Evolutionary conservation across 352 stramenopile genomes (phyloP), one percentile per base, ranked within the genome.

Genomic region (Phytopythium oedochilum): DNA sequence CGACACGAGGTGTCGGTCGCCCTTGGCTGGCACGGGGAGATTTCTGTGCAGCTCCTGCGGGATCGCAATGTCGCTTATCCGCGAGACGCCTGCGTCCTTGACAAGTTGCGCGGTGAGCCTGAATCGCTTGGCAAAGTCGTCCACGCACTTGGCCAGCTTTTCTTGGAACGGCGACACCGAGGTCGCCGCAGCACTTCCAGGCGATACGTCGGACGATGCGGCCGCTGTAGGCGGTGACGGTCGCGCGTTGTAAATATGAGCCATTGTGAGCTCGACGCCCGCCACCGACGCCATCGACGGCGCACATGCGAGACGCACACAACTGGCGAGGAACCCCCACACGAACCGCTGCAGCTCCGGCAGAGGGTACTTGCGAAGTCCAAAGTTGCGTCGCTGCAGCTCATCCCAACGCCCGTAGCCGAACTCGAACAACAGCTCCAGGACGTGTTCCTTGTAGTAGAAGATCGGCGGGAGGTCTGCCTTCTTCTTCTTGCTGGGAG

Each of bases 351-450:
- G 60, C 10, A 96, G 25, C 34, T 83, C 68, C 12, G 46, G 25
- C 18, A 73, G 35, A 8, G 75, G 48, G 57, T 92, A 92, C 18
- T 46, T 54, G 28, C 59, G 44, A 36, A 96, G 60, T 2, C 47
- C 29, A 0, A 51, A 39, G 25, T 52, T 63, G 43, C 53, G 49
- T 2, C 60, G 66, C 32, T 70, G 62, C 42, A 96, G 89, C 12
- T 88, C 75, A 23, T 83, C 61, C 87, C 87, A 97, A 22, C 87
- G 79, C 3, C 86, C 87, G 52, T 95, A 97, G 40, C 89, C 89
- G 54, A 79, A 93, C 5, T 52, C 67, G 20, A 69, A 60, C 6
- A 97, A 55, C 44, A 79, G 22, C 7, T 91, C 75, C 12, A 46
- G 47, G 28, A 92, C 67, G 11, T 50, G 59, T 5, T 86, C 70